Conservation (phyloP, 805 yeast genomes). For the Debaryomyces prosopidis region DNA sequence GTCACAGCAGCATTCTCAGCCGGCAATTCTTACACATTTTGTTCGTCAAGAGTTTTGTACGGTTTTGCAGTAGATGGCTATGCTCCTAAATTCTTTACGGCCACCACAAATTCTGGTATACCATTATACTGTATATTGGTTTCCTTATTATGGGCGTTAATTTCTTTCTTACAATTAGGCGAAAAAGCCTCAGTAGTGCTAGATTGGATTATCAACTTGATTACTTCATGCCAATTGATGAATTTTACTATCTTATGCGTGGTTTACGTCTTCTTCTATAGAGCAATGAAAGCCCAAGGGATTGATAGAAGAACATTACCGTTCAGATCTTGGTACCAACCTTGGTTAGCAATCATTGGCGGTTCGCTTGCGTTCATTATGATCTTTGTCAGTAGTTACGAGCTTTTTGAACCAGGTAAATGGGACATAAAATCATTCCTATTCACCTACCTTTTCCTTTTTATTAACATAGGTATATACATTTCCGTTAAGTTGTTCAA, state of each 20-base stretch:
- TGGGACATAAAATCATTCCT: slow-evolving; percentile 42
- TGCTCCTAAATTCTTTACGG: slow-evolving; percentile 44
- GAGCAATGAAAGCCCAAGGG: slow-evolving; percentile 50
- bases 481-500: slow-evolving; percentile 36
- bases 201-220: slow-evolving; percentile 34
- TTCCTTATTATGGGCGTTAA: slow-evolving; percentile 53
- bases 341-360: slow-evolving; percentile 35
- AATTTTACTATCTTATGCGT: slow-evolving; percentile 35
- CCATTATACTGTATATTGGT: slow-evolving; percentile 47
- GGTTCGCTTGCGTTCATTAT: slow-evolving; percentile 28
- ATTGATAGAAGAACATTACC: slow-evolving; percentile 8
- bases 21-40: slow-evolving; percentile 49
- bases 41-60: slow-evolving; percentile 48
- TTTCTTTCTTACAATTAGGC: slow-evolving; percentile 63
- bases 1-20: slow-evolving; percentile 49
- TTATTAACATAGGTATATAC: slow-evolving; percentile 37
- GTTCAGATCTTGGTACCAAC: slow-evolving; percentile 29
- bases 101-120: slow-evolving; percentile 47
- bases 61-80: slow-evolving; percentile 48
- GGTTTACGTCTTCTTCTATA: slow-evolving; percentile 61
- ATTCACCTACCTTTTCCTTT: slow-evolving; percentile 43
- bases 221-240: slow-evolving; percentile 31
- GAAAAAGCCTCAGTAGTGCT: slow-evolving; percentile 28
- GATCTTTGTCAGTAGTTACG: slow-evolving; percentile 35
- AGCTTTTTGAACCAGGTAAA: slow-evolving; percentile 40